Percentiles rank a stretch among this genome's conserved stretches.
Evolutionary conservation across 2,329 filamentous ascomycete genomes (phyloP).

Genomic region (Alternaria triticina): DNA sequence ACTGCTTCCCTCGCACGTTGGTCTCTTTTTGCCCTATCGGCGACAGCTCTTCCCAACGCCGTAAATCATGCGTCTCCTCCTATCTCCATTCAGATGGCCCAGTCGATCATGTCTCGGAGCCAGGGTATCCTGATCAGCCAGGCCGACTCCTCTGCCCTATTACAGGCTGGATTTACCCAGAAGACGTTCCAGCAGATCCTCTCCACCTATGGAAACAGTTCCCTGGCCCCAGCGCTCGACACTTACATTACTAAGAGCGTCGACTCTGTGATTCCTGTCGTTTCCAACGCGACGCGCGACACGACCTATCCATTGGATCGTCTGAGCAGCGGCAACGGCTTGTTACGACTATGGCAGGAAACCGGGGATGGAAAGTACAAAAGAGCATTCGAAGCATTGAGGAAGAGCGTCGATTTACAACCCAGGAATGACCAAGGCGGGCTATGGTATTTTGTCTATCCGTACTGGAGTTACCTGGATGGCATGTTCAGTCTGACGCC

Average conservation of each 20-base stretch:
- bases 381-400: conserved; percentile 16
- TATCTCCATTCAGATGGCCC: conserved; percentile 31
- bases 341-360: conserved; percentile 24
- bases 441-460: conserved; percentile 53
- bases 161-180: conserved; percentile 45
- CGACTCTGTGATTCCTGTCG: conserved; percentile 14
- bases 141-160: conserved; percentile 24
- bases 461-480: conserved; percentile 61
- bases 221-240: conserved; percentile 1
- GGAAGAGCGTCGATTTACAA: conserved; percentile 36
- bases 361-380: conserved; percentile 22
- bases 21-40: neutral
- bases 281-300: conserved; percentile 28
- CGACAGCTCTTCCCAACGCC: neutral
- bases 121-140: conserved; percentile 38
- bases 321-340: conserved; percentile 35
- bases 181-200: conserved; percentile 33
- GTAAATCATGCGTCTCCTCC: neutral
- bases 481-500: conserved; percentile 60
- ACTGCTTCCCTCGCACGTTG: neutral
- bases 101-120: conserved; percentile 39
- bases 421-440: conserved; percentile 36
- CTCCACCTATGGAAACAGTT: conserved; percentile 7
- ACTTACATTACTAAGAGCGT: conserved; percentile 25
- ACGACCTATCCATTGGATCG: conserved; percentile 38